Percentiles rank a stretch among this genome's conserved stretches.
These are phyloP conservation scores for Massarina eburnea DNA, from an alignment of 2,329 filamentous ascomycete genomes.

Conservation along the genomic window DNA sequence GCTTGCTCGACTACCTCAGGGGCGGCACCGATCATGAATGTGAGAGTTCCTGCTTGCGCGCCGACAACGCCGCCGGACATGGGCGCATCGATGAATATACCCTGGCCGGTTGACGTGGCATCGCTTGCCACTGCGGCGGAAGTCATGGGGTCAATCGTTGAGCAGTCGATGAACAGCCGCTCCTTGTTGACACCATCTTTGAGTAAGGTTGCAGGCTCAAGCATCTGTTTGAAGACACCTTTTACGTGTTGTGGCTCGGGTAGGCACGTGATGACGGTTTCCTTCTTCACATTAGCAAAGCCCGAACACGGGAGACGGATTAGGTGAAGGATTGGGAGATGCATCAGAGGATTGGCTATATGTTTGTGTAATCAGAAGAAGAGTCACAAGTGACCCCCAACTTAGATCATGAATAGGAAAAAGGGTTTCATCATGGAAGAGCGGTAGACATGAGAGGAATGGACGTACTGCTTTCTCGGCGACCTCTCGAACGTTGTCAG, in stretches of 20 bases:
- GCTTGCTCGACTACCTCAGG: conserved; percentile 63
- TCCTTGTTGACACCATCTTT: conserved; percentile 53
- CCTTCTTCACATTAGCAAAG: conserved; percentile 54
- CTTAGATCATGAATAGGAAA: conserved; percentile 70
- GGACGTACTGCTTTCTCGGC: conserved; percentile 66
- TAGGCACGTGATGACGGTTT: conserved; percentile 83
- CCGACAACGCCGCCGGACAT: conserved; percentile 97
- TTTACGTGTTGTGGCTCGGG: conserved; percentile 88
- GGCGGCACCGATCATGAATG: conserved; percentile 89
- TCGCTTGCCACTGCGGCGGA: conserved; percentile 75
- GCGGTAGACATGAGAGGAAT: conserved; percentile 2
- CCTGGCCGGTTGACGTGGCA: conserved; percentile 67
- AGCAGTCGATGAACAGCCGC: conserved; percentile 91
- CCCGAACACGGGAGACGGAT: conserved; percentile 3
- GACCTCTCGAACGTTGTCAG: conserved; percentile 61
- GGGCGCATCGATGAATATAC: conserved; percentile 87
- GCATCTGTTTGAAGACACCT: conserved; percentile 75
- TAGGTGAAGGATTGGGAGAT: conserved; percentile 11
- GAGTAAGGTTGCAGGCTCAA: conserved; percentile 60
- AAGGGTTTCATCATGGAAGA: conserved; percentile 52
- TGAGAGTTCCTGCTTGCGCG: conserved; percentile 81
- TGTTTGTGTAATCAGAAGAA: conserved; percentile 63
- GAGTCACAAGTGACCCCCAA: conserved; percentile 62
- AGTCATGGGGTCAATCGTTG: conserved; percentile 89
- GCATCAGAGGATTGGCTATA: conserved; percentile 76